Conservation (phyloP, 2,329 filamentous ascomycete genomes). For the Aspergillus candidus region DNA sequence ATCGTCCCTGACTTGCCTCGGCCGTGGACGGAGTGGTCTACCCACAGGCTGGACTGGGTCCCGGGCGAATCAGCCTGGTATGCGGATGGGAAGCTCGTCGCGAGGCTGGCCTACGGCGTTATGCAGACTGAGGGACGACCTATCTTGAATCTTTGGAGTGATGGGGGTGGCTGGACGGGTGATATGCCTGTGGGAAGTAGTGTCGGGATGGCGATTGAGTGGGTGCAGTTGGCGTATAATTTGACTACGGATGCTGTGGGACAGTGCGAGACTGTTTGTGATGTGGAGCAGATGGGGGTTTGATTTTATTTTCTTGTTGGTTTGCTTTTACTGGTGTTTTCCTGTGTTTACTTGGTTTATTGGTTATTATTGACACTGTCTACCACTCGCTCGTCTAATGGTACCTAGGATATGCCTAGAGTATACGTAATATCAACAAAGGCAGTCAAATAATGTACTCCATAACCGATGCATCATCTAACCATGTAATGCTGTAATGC, state of each 20-base stretch:
- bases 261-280: too few relatives aligned
- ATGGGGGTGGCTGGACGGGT: constrained; percentile 38
- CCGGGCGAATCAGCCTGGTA: constrained; percentile 32
- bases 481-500: too few relatives aligned
- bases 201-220: constrained; percentile 37
- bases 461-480: too few relatives aligned
- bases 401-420: too few relatives aligned
- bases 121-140: constrained; percentile 33
- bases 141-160: constrained; percentile 40
- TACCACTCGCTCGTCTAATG: too few relatives aligned
- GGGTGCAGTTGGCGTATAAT: constrained; percentile 39
- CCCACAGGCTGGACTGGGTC: constrained; percentile 40
- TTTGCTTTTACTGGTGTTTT: background rate
- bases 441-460: background rate
- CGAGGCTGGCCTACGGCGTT: constrained; percentile 31
- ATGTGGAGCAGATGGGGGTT: too few relatives aligned
- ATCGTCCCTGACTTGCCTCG: constrained; percentile 18
- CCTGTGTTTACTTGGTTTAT: too few relatives aligned
- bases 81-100: constrained; percentile 25
- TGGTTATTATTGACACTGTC: too few relatives aligned
- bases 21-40: constrained; percentile 37
- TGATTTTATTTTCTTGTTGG: too few relatives aligned
- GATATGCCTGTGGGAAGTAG: constrained; percentile 34
- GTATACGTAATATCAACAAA: background rate
- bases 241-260: constrained; percentile 12